Evolutionary conservation across 495 filamentous ascomycete species (phyloP), one percentile per base, ranked within the genome.

Genomic region (Cairneyella variabilis): DNA sequence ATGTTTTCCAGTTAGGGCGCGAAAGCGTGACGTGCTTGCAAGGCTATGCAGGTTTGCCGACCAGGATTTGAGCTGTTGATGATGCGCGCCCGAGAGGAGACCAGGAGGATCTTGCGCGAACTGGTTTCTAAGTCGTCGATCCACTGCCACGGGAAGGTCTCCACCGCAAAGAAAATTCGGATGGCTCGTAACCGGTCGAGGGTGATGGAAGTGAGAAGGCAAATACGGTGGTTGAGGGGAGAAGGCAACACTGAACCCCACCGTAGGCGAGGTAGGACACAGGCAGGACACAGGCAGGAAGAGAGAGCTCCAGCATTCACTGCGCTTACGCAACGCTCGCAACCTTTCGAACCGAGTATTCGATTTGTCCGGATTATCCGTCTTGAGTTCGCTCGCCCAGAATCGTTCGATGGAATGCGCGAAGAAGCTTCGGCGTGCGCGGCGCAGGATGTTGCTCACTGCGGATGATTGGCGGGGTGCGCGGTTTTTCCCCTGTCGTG

Each of bases 401-500:
- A 32, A 32, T 32, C 26, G 30, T 7, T 30, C 14, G 25, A 32
- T 30, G 26, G 44, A 47, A 47, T 30, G 7, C 20, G 20, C 30
- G 40, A 20, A 18, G 11, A 21, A n/a, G 17, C 17, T 12, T 54
- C 50, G 45, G 51, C 5, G 50, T 36, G 27, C 51, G 50, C 51
- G 45, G 44, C 47, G 45, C n/a, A 37, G 22, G 40, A 58, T 50
- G 25, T 50, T 45, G 23, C 22, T 58, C 3, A 6, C n/a, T 3
- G 3, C 10, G 26, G 8, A 8, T 54, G 43, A 53, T 58, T 53
- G 56, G 56, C 26, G 25, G 23, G 9, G 6, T n/a, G n/a, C n/a
- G n/a, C n/a, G n/a, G n/a, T n/a, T n/a, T n/a, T n/a, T 38, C 37
- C 30, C 40, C 54, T 51, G 25, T 25, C 18, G 12, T 8, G 16